These are phyloP conservation scores for Baorangia bicolor DNA, from an alignment of 768 basidiomycete species.

Conservation along the genomic window DNA sequence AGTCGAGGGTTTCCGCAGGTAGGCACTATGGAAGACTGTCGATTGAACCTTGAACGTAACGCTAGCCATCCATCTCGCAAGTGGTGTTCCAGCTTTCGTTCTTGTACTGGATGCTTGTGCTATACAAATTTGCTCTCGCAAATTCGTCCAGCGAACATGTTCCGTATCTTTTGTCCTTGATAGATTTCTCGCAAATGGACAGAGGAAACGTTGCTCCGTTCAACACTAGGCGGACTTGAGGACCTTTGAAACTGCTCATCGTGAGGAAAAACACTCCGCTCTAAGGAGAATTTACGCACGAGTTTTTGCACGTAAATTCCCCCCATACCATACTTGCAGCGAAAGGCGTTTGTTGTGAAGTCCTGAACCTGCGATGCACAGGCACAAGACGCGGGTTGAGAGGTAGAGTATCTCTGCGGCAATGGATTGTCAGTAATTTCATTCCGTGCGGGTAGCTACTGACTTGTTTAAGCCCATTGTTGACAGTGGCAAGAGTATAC, in stretches of 20 bases:
- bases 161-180: slow-evolving; percentile 33
- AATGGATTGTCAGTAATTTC: background rate
- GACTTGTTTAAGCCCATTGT: slow-evolving; percentile 39
- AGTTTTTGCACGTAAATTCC: slow-evolving; percentile 37
- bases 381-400: slow-evolving; percentile 30
- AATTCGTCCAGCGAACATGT: slow-evolving; percentile 40
- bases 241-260: slow-evolving; percentile 27
- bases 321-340: slow-evolving; percentile 46
- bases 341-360: slow-evolving; percentile 42
- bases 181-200: slow-evolving; percentile 32
- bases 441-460: background rate
- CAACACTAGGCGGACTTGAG: slow-evolving; percentile 43
- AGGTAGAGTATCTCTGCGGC: slow-evolving; percentile 32
- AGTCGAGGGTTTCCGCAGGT: background rate
- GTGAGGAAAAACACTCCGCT: background rate
- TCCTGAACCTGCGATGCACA: slow-evolving; percentile 36
- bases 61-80: slow-evolving; percentile 24
- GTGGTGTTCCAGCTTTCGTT: slow-evolving; percentile 37
- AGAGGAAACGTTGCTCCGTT: slow-evolving; percentile 42
- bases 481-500: slow-evolving; percentile 38
- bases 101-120: slow-evolving; percentile 29
- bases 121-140: slow-evolving; percentile 28
- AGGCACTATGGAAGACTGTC: background rate
- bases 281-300: slow-evolving; percentile 19
- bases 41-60: background rate